phyloP scores from a whole-genome alignment of 2,329 filamentous ascomycete species.

The Aspergillus tamarii region DNA sequence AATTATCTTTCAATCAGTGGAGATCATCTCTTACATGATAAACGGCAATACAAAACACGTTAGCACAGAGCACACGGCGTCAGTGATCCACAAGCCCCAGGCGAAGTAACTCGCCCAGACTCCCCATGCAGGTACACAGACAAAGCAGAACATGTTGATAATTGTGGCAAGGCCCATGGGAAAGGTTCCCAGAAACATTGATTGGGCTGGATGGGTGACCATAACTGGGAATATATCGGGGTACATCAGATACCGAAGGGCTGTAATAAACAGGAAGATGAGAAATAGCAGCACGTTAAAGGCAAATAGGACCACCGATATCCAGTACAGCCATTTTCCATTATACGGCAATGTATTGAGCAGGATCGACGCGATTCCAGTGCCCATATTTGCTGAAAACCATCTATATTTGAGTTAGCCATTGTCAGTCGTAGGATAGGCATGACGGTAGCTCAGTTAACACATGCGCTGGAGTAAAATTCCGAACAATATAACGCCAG shows the following conservation, averaged over 20 bases:
- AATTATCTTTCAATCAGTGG: neutral
- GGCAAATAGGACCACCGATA: constrained; percentile 34
- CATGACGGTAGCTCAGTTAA: neutral
- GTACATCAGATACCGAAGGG: constrained; percentile 64
- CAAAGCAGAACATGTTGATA: constrained; percentile 63
- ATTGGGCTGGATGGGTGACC: constrained; percentile 66
- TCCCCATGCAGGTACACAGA: constrained; percentile 62
- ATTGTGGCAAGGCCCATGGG: constrained; percentile 70
- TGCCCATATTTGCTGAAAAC: constrained; percentile 43
- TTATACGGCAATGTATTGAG: constrained; percentile 40
- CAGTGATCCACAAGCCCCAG: constrained; percentile 61
- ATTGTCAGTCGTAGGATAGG: neutral
- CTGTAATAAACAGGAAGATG: constrained; percentile 49
- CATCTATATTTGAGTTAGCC: constrained; percentile 25
- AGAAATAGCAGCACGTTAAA: constrained; percentile 33
- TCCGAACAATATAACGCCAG: constrained; percentile 34
- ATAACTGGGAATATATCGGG: constrained; percentile 66
- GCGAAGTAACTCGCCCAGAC: constrained; percentile 55
- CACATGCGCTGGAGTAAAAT: constrained; percentile 43
- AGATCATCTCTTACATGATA: constrained; percentile 50
- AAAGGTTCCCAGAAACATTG: constrained; percentile 67
- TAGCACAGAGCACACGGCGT: constrained; percentile 53
- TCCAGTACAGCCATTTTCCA: constrained; percentile 38
- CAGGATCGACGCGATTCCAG: constrained; percentile 41
- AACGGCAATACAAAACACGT: constrained; percentile 57